Conservation (phyloP, 345 rosid species). For the Erysimum cheiranthoides region DNA sequence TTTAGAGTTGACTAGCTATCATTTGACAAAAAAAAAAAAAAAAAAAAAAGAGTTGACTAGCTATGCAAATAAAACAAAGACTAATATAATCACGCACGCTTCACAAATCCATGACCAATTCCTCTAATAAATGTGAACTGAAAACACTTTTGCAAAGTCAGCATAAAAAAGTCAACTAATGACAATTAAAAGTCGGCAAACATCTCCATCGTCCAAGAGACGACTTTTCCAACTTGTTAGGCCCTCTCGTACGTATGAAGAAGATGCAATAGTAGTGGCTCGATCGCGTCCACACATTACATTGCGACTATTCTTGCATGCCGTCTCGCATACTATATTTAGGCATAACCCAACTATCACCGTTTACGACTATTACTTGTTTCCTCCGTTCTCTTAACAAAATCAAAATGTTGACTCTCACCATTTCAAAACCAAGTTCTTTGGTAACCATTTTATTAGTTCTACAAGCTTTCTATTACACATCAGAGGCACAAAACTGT, state of each 20-base stretch:
- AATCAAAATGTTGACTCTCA: constrained; percentile 36
- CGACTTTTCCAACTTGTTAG: constrained; percentile 34
- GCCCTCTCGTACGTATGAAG: neutral
- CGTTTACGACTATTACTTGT: constrained; percentile 1
- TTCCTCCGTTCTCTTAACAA: neutral
- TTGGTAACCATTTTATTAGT: constrained; percentile 33
- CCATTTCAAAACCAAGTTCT: constrained; percentile 31
- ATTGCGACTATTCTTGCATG: constrained; percentile 33
- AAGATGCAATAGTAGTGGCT: constrained; percentile 22
- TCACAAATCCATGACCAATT: neutral
- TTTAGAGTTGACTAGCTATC: neutral
- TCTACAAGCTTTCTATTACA: constrained; percentile 3
- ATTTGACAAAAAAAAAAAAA: too few relatives aligned
- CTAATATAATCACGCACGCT: neutral
- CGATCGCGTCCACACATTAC: constrained; percentile 29
- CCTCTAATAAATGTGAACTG: constrained; percentile 18
- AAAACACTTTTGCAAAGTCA: constrained; percentile 21
- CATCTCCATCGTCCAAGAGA: constrained; percentile 30
- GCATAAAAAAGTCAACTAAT: constrained; percentile 29
- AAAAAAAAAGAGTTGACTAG: neutral
- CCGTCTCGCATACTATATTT: constrained; percentile 15
- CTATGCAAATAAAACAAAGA: neutral
- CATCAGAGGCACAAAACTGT: constrained; percentile 46
- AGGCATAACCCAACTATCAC: constrained; percentile 6
- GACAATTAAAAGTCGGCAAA: constrained; percentile 10